Evolutionary conservation across 805 yeast species (phyloP).

Genomic region (Metschnikowia aberdeeniae): DNA sequence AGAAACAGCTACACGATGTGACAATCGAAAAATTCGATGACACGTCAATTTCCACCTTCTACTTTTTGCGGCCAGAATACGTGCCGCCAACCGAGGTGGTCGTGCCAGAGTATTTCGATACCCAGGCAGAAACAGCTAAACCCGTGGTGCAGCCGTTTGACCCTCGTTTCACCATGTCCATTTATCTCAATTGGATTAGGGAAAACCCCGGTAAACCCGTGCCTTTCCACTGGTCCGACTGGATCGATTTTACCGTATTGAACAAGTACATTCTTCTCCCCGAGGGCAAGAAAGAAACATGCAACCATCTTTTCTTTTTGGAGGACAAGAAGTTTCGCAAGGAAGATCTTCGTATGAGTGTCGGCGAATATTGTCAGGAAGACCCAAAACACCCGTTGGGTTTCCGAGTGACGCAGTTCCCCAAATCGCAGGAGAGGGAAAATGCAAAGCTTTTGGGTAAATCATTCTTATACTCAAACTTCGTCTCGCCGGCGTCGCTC

Average conservation of each 20-base stretch:
- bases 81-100: slow-evolving; percentile 5
- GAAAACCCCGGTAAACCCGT: slow-evolving; percentile 8
- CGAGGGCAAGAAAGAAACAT: slow-evolving; percentile 13
- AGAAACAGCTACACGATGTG: background rate
- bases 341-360: background rate
- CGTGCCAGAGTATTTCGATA: slow-evolving; percentile 6
- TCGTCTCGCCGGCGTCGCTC: slow-evolving; percentile 28
- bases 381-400: slow-evolving; percentile 20
- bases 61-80: slow-evolving; percentile 8
- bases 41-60: slow-evolving; percentile 1
- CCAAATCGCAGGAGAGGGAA: slow-evolving; percentile 23
- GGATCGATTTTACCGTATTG: slow-evolving; percentile 13
- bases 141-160: slow-evolving; percentile 17
- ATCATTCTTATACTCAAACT: slow-evolving; percentile 23
- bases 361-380: slow-evolving; percentile 21
- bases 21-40: slow-evolving; percentile 6
- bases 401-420: slow-evolving; percentile 15
- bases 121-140: background rate
- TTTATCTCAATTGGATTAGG: slow-evolving; percentile 14
- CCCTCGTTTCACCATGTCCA: slow-evolving; percentile 21
- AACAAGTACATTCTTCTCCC: slow-evolving; percentile 12
- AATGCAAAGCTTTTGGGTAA: slow-evolving; percentile 28
- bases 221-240: slow-evolving; percentile 21
- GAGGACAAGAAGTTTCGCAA: slow-evolving; percentile 7
- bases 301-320: slow-evolving; percentile 20